Conservation (phyloP, 192 early-diverging fungal genomes). For the Mortierella alpina region DNA sequence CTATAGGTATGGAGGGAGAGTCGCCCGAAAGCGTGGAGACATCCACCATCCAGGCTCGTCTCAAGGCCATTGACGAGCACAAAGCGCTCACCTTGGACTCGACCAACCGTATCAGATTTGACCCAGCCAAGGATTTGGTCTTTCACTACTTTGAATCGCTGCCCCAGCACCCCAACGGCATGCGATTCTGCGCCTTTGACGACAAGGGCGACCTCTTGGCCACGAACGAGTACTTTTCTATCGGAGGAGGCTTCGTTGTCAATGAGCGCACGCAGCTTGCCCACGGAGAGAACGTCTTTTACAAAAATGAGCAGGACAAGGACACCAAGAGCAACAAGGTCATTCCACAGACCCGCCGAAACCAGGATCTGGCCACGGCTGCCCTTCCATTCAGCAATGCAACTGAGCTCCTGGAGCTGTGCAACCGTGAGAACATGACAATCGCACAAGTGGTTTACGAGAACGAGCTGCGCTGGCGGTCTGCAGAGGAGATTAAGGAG, state of each 20-base stretch:
- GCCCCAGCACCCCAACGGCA: conserved; percentile 96
- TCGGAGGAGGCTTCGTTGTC: conserved; percentile 96
- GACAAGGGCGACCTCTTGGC: conserved; percentile 80
- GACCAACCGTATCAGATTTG: conserved; percentile 82
- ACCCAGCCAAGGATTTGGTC: conserved; percentile 85
- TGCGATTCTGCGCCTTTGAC: conserved; percentile 93
- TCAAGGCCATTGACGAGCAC: conserved; percentile 80
- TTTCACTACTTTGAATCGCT: conserved; percentile 89
- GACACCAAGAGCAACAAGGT: conserved; percentile 47
- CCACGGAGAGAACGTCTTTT: conserved; percentile 69
- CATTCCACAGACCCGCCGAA: conserved; percentile 63
- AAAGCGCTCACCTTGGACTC: conserved; percentile 79
- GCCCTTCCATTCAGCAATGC: conserved; percentile 88
- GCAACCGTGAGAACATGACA: conserved; percentile 82
- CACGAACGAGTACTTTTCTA: conserved; percentile 96
- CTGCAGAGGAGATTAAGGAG: conserved; percentile 80
- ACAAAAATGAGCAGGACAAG: conserved; percentile 56
- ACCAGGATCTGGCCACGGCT: conserved; percentile 80
- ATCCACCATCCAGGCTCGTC: conserved; percentile 77
- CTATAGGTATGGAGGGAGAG: conserved; percentile 86
- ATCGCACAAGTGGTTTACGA: conserved; percentile 97
- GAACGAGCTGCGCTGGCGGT: conserved; percentile 94
- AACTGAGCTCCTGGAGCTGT: conserved; percentile 81
- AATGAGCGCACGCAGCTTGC: conserved; percentile 87
- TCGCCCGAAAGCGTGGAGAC: conserved; percentile 87